Evolutionary conservation across 2,329 filamentous ascomycete genomes (phyloP).

Genomic region (Aspergillus glaucus): DNA sequence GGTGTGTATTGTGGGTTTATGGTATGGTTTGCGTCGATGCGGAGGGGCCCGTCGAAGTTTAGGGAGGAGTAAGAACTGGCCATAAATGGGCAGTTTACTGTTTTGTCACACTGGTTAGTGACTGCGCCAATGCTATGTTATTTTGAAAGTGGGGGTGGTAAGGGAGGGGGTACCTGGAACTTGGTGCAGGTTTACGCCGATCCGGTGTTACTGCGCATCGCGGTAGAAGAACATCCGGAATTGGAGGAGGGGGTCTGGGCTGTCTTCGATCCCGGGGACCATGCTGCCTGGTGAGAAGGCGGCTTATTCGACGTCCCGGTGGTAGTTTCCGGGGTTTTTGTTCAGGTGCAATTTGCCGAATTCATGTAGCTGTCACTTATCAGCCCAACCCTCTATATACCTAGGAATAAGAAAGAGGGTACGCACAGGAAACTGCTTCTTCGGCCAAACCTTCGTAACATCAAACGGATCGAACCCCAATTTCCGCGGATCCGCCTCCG

Average conservation of each 20-base stretch:
- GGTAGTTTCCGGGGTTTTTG: constrained; percentile 50
- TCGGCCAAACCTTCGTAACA: constrained; percentile 50
- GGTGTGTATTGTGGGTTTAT: constrained; percentile 48
- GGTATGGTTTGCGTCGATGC: constrained; percentile 42
- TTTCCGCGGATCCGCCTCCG: constrained; percentile 41
- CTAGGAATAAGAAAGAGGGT: not conserved
- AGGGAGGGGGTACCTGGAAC: too few species aligned
- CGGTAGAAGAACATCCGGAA: constrained; percentile 47
- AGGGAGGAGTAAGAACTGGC: not conserved
- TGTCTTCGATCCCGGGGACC: constrained; percentile 47
- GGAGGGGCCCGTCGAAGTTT: constrained; percentile 46
- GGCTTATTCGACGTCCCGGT: constrained; percentile 47
- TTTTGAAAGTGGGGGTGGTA: too few species aligned
- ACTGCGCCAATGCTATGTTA: too few species aligned
- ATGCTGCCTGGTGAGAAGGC: constrained; percentile 49
- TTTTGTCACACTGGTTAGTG: too few species aligned
- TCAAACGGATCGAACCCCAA: constrained; percentile 51
- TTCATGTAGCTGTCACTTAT: constrained; percentile 29
- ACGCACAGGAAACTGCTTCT: constrained; percentile 38
- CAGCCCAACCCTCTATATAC: not conserved
- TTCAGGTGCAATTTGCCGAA: constrained; percentile 48
- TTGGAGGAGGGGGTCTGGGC: constrained; percentile 44
- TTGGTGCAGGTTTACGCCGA: constrained; percentile 32
- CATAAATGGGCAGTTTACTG: not conserved
- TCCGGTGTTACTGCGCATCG: constrained; percentile 48